phyloP scores from a whole-genome alignment of 2,329 filamentous ascomycete genomes.

The Chaetomium globosum region DNA sequence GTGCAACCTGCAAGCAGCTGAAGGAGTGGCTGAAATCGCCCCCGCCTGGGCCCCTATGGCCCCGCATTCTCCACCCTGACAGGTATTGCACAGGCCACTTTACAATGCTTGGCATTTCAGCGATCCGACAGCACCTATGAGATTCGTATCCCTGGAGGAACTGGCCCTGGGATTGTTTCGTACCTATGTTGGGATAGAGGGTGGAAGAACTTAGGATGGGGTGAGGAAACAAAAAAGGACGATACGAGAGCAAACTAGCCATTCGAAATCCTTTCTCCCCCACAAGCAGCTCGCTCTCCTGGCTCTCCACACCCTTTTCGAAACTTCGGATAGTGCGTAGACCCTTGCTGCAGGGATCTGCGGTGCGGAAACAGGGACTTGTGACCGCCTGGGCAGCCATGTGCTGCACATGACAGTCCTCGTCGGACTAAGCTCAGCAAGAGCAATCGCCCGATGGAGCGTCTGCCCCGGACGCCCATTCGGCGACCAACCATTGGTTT shows the following conservation, averaged over 20 bases:
- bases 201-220: neutral
- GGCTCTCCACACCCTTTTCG: neutral
- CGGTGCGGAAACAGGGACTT: neutral
- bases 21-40: constrained; percentile 1
- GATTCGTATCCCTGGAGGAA: no score
- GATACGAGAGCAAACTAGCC: neutral
- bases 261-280: neutral
- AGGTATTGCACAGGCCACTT: neutral
- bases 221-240: neutral
- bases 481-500: neutral
- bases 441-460: constrained; percentile 2
- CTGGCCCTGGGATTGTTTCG: neutral
- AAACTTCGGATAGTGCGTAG: neutral
- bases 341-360: constrained; percentile 3
- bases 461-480: neutral
- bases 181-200: neutral
- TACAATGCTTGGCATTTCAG: constrained; percentile 1
- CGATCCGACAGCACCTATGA: neutral
- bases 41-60: neutral
- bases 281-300: neutral
- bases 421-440: constrained; percentile 6
- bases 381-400: constrained; percentile 13
- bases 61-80: constrained; percentile 7
- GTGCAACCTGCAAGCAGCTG: constrained; percentile 22
- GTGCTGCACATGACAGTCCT: constrained; percentile 21